Conservation (phyloP, 257 asterid genomes). For the Lycium ferocissimum region DNA sequence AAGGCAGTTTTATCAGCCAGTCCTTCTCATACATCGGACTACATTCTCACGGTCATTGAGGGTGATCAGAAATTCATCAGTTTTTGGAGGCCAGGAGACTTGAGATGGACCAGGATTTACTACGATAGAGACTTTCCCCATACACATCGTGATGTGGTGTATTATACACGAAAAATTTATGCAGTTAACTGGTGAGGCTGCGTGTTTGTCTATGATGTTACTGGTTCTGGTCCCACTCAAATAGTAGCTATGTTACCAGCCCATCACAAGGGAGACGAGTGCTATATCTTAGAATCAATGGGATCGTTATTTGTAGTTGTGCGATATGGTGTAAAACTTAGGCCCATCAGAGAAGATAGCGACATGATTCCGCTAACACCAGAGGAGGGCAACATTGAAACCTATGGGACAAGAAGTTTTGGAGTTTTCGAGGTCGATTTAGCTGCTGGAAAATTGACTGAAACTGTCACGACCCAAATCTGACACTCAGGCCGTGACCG, state of each 20-base stretch:
- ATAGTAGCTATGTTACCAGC: too few species aligned
- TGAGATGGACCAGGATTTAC: background rate
- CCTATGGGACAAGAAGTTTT: background rate
- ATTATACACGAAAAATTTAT: background rate
- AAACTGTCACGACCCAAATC: too few species aligned
- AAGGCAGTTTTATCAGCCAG: background rate
- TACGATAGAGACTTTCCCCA: background rate
- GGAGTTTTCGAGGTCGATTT: background rate
- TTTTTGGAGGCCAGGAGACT: slow-evolving; percentile 2
- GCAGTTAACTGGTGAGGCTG: background rate
- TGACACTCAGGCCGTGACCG: too few species aligned
- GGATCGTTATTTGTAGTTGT: slow-evolving; percentile 5
- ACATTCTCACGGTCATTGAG: background rate
- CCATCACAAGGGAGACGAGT: too few species aligned
- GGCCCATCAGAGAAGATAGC: background rate
- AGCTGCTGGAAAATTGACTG: background rate
- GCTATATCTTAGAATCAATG: background rate
- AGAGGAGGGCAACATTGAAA: background rate
- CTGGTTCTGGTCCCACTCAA: background rate
- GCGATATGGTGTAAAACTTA: background rate
- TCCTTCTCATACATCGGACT: background rate
- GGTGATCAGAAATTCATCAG: background rate
- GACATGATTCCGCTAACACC: background rate
- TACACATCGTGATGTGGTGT: background rate
- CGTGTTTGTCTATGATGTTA: background rate